Base-by-base conservation (phyloP, 2,329 filamentous ascomycete genomes). In the Penicillium sp. region DNA sequence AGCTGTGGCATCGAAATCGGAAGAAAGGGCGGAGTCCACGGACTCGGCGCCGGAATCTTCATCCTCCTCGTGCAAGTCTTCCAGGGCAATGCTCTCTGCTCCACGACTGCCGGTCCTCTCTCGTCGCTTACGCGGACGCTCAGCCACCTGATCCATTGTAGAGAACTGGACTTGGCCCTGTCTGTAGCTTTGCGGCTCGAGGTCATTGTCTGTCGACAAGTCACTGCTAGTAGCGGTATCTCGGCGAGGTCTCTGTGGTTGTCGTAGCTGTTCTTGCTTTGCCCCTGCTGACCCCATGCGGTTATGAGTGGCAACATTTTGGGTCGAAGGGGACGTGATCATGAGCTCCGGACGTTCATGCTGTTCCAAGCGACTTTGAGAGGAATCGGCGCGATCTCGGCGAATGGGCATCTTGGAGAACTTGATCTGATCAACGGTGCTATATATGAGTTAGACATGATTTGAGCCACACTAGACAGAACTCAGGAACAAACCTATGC, bases 361-460 rank as follows among this genome's bases (percentile, higher is more conserved):
- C 27, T 64, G 69, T 53, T 74, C 72, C 27, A 72, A 74, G 41
- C 89, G 84, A 32, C 88, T 84, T 3, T 92, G 92, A 42, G 92
- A 96, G 0, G 91, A 96, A 9, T 89, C 92, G 24, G 91, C 88
- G 48, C 92, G 84, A 23, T 60, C 58, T 58, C 83, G 84, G 27
- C 91, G 82, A 38, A 95, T 80, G 1, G 93, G 92, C 88, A 96
- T 92, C 72, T 97, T 97, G 42, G 87, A 84, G 70, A 98, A 98
- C 65, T 92, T 91, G 67, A 97, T 95, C 68, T 95, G 89, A 66
- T 95, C 89, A 2, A 87, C 86, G 39, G 88, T 86, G 46, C 87
- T 78, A 44, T n/a, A 41, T 24, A 33, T 13, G 31, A 32, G 50
- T 67, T 25, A 67, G 61, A 44, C 8, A 55, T 13, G 15, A 46